Evolutionary conservation across 495 filamentous ascomycete species (phyloP), one percentile per base, ranked within the genome.

Genomic region (Aspergillus sclerotiicarbonarius): DNA sequence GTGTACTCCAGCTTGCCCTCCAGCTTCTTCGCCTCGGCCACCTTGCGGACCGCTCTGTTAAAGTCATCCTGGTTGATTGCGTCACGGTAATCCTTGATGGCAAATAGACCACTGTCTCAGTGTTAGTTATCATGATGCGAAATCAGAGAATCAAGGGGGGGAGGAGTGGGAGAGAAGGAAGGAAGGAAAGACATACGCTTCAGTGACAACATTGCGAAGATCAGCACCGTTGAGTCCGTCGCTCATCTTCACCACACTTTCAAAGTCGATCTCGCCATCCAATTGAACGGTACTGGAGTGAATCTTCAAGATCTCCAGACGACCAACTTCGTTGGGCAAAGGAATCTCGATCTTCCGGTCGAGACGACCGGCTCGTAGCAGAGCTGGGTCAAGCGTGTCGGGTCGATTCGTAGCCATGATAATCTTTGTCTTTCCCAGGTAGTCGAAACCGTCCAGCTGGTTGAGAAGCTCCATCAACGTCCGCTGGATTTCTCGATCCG

Each of bases 371-470:
- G 95, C 95, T 74, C 95, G 86, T 52, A 99, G 78, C 56, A 99
- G 79, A 9, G 95, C 95, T 9, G 95, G 95, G 70, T 99, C 95
- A 18, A 99, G 84, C 2, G 95, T 99, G 72, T 99, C 95, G 13
- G 95, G 95, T 71, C 95, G 84, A 80, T 99, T 99, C 33, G 95
- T 99, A 29, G 95, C 95, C 95, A 99, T 99, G 78, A 98, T 99
- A 75, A 99, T 99, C 80, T 99, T 99, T 20, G 95, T 99, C 82
- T 97, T 96, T 56, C 95, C 95, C 6, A 99, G 82, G 73, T 99
- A 99, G 71, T 99, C 95, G 79, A 99, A 99, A 55, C 95, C 95
- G 72, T 99, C 95, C 46, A 99, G 85, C 72, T 99, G 95, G 72
- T 99, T 99, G 58, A 99, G 88, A 30, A 99, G 82, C 69, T 99